phyloP scores from a whole-genome alignment of 2,329 filamentous ascomycete genomes.

The Paramyrothecium sp. region DNA sequence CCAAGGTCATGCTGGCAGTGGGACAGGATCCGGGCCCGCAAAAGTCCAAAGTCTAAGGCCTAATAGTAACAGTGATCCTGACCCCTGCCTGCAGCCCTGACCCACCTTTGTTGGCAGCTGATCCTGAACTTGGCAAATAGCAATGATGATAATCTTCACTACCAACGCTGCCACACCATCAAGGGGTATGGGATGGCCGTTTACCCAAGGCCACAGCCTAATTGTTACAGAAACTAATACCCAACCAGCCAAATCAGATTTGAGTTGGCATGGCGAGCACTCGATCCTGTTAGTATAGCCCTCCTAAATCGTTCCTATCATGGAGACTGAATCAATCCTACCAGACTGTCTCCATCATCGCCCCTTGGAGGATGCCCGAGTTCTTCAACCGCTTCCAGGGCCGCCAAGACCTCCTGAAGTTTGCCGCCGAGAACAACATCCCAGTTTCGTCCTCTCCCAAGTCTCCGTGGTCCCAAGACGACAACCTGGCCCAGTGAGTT shows the following conservation, averaged over 20 bases:
- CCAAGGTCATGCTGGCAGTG: no score
- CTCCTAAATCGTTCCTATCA: background rate
- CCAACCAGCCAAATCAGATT: constrained; percentile 33
- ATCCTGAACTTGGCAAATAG: background rate
- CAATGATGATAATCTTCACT: background rate
- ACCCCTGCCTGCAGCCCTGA: background rate
- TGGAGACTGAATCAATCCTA: background rate
- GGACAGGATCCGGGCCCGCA: no score
- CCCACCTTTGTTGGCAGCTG: background rate
- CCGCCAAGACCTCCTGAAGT: constrained; percentile 71
- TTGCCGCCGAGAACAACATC: constrained; percentile 64
- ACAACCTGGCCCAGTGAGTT: constrained; percentile 70
- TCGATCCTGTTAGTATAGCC: constrained; percentile 43
- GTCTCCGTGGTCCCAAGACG: constrained; percentile 63
- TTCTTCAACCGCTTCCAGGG: constrained; percentile 72
- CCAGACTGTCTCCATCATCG: constrained; percentile 48
- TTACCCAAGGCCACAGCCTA: background rate
- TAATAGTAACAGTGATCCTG: background rate
- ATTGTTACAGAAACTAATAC: constrained; percentile 3
- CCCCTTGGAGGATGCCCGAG: constrained; percentile 69
- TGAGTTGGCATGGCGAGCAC: constrained; percentile 36
- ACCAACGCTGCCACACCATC: no score
- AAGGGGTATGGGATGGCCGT: constrained; percentile 1
- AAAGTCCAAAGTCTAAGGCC: background rate
- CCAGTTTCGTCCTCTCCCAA: constrained; percentile 72